Conservation (phyloP, 495 filamentous ascomycete genomes). For the Aspergillus steynii region DNA sequence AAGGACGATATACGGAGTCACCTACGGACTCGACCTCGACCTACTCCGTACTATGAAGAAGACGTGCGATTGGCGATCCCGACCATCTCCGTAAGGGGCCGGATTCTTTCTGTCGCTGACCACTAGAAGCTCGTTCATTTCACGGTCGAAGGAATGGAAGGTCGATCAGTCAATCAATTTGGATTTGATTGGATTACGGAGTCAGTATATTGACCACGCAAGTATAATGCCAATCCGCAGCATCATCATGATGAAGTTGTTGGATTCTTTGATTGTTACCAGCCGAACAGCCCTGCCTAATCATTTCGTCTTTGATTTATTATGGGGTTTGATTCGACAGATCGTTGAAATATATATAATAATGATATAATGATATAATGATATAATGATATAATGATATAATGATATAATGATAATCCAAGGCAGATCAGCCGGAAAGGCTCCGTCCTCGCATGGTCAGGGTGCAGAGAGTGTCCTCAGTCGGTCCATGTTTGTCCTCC, state of each 20-base stretch:
- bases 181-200: not conserved
- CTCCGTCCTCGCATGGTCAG: not conserved
- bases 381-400: too few relatives aligned
- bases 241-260: not conserved
- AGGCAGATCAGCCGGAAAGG: not conserved
- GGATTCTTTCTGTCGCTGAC: not conserved
- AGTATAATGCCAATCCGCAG: not conserved
- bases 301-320: not conserved
- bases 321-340: too few relatives aligned
- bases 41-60: conserved; percentile 4
- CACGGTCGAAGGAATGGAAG: not conserved
- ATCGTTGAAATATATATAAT: too few relatives aligned
- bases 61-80: not conserved
- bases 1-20: not conserved
- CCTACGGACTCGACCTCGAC: not conserved
- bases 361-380: too few relatives aligned
- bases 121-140: not conserved
- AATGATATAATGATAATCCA: too few relatives aligned
- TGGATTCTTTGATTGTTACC: not conserved
- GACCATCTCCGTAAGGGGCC: not conserved
- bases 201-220: not conserved
- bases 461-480: not conserved
- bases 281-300: not conserved
- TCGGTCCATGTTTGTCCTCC: not conserved
- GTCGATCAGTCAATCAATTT: not conserved